A percentile compares a stretch with the other conserved stretches of the same genome.
These are phyloP conservation scores for Wickerhamiella sergipiensis DNA, from an alignment of 805 yeast genomes.

Conservation along the genomic window DNA sequence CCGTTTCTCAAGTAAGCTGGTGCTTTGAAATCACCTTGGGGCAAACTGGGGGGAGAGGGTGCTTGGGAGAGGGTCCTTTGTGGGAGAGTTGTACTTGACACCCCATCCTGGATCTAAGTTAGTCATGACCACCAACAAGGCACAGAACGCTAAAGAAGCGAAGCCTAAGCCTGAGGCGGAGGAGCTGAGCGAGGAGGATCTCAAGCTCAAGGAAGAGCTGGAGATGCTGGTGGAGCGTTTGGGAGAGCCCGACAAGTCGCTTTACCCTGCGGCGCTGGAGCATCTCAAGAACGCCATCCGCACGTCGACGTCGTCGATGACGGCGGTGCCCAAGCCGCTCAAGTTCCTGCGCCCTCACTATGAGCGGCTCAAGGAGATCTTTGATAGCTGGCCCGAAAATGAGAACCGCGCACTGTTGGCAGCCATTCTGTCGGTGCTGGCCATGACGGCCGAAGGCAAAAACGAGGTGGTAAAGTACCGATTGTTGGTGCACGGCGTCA, in stretches of 20 bases:
- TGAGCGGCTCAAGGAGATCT: constrained; percentile 48
- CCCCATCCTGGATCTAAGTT: neutral
- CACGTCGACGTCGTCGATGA: constrained; percentile 95
- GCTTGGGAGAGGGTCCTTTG: no score
- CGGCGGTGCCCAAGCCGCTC: constrained; percentile 97
- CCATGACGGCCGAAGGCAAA: constrained; percentile 80
- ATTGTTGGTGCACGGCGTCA: constrained; percentile 33
- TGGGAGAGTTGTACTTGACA: neutral
- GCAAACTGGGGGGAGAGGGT: no score
- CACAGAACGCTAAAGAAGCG: neutral
- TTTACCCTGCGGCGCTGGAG: constrained; percentile 49
- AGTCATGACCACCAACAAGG: constrained; percentile 1
- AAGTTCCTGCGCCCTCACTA: constrained; percentile 87
- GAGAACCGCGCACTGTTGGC: constrained; percentile 45
- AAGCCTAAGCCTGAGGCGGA: constrained; percentile 36
- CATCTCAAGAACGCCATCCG: constrained; percentile 65
- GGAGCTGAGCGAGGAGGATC: constrained; percentile 88
- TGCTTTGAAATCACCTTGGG: neutral
- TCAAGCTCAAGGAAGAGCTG: constrained; percentile 69
- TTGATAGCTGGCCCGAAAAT: constrained; percentile 48
- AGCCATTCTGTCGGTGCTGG: constrained; percentile 81
- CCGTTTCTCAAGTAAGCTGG: neutral
- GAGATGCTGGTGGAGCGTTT: constrained; percentile 77
- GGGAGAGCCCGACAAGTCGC: constrained; percentile 27
- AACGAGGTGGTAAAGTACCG: constrained; percentile 73